Evolutionary conservation across 768 basidiomycete genomes (phyloP).

Genomic region (Trametes meyenii): DNA sequence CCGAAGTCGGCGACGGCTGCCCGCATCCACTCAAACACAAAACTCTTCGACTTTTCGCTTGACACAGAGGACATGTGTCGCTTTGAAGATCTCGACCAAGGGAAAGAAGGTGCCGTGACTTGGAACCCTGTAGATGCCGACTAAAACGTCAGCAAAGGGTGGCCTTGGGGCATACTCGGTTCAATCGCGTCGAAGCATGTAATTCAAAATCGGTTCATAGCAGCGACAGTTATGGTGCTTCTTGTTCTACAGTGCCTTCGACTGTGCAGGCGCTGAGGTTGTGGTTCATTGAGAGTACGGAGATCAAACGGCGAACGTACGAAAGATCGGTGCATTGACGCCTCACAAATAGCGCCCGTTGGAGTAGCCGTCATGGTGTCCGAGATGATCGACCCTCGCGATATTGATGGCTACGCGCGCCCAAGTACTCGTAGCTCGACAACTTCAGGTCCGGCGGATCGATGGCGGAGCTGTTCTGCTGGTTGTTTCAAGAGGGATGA

Average conservation of each 20-base stretch:
- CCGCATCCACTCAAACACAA: conserved; percentile 47
- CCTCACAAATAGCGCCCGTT: background rate
- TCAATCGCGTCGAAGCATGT: background rate
- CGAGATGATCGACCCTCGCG: background rate
- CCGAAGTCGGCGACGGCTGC: conserved; percentile 50
- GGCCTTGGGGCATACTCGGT: background rate
- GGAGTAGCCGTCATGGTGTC: background rate
- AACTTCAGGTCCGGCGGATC: background rate
- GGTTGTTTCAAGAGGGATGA: background rate
- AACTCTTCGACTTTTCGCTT: conserved; percentile 51
- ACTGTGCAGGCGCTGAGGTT: background rate
- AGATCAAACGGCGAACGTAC: background rate
- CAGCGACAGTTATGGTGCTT: background rate
- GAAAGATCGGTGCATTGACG: background rate
- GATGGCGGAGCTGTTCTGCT: background rate
- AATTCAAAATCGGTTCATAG: background rate
- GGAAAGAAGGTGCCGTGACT: conserved; percentile 45
- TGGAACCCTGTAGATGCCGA: conserved; percentile 51
- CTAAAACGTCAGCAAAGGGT: background rate
- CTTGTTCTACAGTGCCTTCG: background rate
- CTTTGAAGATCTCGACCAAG: conserved; percentile 49
- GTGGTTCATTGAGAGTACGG: background rate
- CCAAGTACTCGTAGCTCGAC: background rate
- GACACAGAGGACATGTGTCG: conserved; percentile 44
- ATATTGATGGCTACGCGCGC: background rate